Evolutionary conservation across 129 eudicot species (phyloP).

Genomic region (Helichrysum umbraculigerum): DNA sequence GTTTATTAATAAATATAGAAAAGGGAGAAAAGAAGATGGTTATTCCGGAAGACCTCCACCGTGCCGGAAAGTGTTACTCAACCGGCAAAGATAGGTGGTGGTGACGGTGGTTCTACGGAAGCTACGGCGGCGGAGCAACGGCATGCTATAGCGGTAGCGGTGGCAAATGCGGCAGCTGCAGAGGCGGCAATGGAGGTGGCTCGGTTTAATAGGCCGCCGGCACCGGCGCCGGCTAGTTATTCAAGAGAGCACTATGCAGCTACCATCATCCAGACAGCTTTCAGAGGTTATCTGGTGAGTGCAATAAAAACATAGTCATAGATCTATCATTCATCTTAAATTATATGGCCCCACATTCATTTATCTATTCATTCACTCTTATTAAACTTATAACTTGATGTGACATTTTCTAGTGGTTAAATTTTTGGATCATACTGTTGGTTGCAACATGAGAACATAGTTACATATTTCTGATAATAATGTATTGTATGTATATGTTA

Average conservation of each 20-base stretch:
- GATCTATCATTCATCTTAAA: slow-evolving; percentile 31
- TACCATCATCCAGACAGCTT: slow-evolving; percentile 62
- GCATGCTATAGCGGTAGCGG: slow-evolving; percentile 60
- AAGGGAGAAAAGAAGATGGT: slow-evolving; percentile 64
- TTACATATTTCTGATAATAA: neutral
- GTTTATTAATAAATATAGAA: slow-evolving; percentile 34
- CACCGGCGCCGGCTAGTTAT: slow-evolving; percentile 7
- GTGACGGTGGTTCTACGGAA: slow-evolving; percentile 4
- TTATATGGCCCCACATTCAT: slow-evolving; percentile 10
- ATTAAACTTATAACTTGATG: neutral
- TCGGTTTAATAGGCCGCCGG: slow-evolving; percentile 36
- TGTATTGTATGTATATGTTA: neutral
- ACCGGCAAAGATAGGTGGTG: neutral
- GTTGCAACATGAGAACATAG: neutral
- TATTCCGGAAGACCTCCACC: slow-evolving; percentile 48
- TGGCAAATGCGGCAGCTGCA: slow-evolving; percentile 55
- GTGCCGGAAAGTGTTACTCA: slow-evolving; percentile 27
- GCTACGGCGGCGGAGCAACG: slow-evolving; percentile 36
- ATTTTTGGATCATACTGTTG: neutral
- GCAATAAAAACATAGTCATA: slow-evolving; percentile 15
- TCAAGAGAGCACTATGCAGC: slow-evolving; percentile 53
- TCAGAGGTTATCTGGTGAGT: slow-evolving; percentile 79
- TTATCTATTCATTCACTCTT: slow-evolving; percentile 14
- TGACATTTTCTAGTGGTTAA: neutral
- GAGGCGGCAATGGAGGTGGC: slow-evolving; percentile 62